A percentile compares a stretch with the other conserved stretches of the same genome.
These are phyloP conservation scores for Myxozyma udenii DNA, from an alignment of 805 yeast species.

Conservation along the genomic window DNA sequence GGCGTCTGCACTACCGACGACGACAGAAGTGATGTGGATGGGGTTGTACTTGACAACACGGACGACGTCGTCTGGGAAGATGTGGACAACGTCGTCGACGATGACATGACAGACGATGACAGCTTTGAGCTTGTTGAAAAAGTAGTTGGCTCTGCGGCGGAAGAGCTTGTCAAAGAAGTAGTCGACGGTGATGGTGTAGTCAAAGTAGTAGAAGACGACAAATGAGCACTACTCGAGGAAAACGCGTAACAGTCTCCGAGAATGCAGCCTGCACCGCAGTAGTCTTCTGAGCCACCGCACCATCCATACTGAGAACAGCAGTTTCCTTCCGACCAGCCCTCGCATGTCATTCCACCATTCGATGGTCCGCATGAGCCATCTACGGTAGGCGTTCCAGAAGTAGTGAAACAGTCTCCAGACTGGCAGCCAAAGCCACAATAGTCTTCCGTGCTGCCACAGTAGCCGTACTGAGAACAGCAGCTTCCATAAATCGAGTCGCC, in stretches of 20 bases:
- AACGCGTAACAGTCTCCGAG: conserved; percentile 4
- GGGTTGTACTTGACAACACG: background rate
- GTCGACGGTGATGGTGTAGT: background rate
- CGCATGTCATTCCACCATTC: conserved; percentile 9
- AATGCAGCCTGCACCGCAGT: conserved; percentile 19
- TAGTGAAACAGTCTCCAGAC: conserved; percentile 25
- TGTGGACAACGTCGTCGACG: background rate
- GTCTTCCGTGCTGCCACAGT: conserved; percentile 22
- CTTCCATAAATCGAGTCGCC: conserved; percentile 23
- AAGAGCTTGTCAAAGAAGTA: background rate
- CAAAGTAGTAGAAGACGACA: background rate
- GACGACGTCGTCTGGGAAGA: background rate
- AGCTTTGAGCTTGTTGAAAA: background rate
- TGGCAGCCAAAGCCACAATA: conserved; percentile 29
- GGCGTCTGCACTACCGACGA: too few relatives aligned
- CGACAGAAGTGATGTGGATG: too few relatives aligned
- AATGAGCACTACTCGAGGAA: background rate
- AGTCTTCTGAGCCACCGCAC: conserved; percentile 15
- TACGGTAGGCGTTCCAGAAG: conserved; percentile 6
- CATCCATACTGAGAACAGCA: conserved; percentile 21
- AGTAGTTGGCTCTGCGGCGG: background rate
- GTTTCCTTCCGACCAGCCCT: conserved; percentile 14
- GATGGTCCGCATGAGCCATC: conserved; percentile 23
- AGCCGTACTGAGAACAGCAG: conserved; percentile 27
- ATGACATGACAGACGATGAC: background rate